Evolutionary conservation across 305 asterid species (phyloP).

Genomic region (Plantago coronopus): DNA sequence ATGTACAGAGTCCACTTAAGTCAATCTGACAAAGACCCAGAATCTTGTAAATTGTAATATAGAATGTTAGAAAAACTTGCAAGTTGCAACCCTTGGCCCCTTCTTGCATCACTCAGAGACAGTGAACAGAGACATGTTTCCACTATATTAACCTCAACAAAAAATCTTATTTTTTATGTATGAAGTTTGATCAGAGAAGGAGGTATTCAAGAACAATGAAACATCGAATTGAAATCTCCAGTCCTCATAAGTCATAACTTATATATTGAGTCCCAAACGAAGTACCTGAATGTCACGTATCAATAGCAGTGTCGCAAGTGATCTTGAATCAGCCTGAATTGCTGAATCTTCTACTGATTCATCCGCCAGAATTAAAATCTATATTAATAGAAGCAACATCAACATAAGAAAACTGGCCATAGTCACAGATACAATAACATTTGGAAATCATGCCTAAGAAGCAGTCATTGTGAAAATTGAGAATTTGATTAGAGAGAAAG

Average conservation of each 20-base stretch:
- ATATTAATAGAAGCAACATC: conserved; percentile 25
- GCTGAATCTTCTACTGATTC: conserved; percentile 95
- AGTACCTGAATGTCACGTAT: conserved; percentile 92
- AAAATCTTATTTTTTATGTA: not conserved
- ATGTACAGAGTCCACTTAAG: not conserved
- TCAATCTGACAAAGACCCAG: not conserved
- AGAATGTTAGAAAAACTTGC: not conserved
- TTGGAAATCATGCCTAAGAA: conserved; percentile 13
- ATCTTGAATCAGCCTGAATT: conserved; percentile 92
- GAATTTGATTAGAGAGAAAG: conserved; percentile 3
- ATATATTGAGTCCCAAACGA: conserved; percentile 9
- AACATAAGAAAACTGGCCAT: conserved; percentile 18
- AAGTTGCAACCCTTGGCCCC: not conserved
- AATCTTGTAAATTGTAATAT: not conserved
- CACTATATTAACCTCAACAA: not conserved
- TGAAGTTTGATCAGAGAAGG: not conserved
- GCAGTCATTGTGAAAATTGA: not conserved
- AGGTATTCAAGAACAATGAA: not conserved
- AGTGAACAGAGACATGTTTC: not conserved
- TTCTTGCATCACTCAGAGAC: not conserved
- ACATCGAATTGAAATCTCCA: not conserved
- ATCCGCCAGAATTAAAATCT: conserved; percentile 88
- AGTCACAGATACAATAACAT: conserved; percentile 6
- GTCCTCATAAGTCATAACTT: not conserved
- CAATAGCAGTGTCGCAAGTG: conserved; percentile 81